Base-by-base conservation (phyloP, 2,329 filamentous ascomycete species). In the Stagonosporopsis chrysanthemi region DNA sequence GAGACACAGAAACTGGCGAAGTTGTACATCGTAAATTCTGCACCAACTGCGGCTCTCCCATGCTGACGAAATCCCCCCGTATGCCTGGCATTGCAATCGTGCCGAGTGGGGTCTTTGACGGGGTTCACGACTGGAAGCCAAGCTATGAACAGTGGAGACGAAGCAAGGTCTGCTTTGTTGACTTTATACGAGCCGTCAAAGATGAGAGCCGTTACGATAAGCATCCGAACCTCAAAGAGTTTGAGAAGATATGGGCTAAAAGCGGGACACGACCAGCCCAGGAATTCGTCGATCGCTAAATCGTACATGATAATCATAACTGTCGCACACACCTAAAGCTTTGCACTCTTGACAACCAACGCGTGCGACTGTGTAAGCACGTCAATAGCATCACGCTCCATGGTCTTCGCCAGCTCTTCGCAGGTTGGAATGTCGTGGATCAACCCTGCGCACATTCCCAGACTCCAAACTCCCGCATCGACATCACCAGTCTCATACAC, bases 381-480 rank as follows among this genome's bases (percentile, higher is more conserved):
- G 23, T 69, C 66, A 39, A 63, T 61, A 7, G 69, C 70, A 24
- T 71, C 69, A 17, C 60, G 64, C 58, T 72, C 70, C 48, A 73
- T 65, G 9, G 65, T 63, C 55, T 64, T 68, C 17, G 68, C 57
- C 29, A 73, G 52, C 24, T 64, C 66, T 36, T 74, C 74, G 60
- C 80, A 81, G 0, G 75, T 80, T 1, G 79, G 80, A 17, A 81
- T 77, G 60, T 81, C 79, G 52, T 82, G 78, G 53, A 82, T 82
- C 24, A 82, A 66, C 96, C 94, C 76, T 95, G 93, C 22, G 92
- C 94, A 15, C 93, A 92, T 38, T 91, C 97, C 94, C 93, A 98
- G 36, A 96, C 90, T 65, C 66, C 69, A 70, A 23, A 72, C 69
- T n/a, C 68, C 66, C 12, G 63, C 64, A 63, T 72, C 67, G 2